Conservation (phyloP, 2,329 filamentous ascomycete genomes). For the Talaromyces islandicus region DNA sequence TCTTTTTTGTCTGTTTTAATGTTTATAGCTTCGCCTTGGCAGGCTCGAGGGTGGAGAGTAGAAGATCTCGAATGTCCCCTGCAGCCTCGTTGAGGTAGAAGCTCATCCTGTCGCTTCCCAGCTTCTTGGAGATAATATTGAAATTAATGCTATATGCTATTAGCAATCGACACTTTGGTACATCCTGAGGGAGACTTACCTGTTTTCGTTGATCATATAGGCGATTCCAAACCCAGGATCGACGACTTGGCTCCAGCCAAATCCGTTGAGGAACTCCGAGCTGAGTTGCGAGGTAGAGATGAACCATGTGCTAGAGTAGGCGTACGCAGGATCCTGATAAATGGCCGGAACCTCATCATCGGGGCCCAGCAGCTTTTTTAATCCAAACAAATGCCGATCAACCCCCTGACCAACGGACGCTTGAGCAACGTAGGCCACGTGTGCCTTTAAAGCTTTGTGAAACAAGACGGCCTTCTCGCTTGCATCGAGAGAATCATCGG, state of each 20-base stretch:
- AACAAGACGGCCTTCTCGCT: slow-evolving; percentile 68
- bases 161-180: background rate
- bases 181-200: slow-evolving; percentile 42
- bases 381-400: slow-evolving; percentile 91
- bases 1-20: no score
- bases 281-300: slow-evolving; percentile 84
- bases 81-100: slow-evolving; percentile 94
- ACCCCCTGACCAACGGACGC: slow-evolving; percentile 90
- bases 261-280: slow-evolving; percentile 97
- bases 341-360: slow-evolving; percentile 76
- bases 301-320: slow-evolving; percentile 83
- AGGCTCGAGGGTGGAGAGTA: slow-evolving; percentile 63
- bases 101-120: slow-evolving; percentile 88
- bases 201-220: slow-evolving; percentile 99
- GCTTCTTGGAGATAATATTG: slow-evolving; percentile 90
- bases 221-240: slow-evolving; percentile 95
- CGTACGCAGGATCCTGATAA: slow-evolving; percentile 79
- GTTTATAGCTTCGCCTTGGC: slow-evolving; percentile 59
- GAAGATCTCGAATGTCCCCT: slow-evolving; percentile 77
- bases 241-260: slow-evolving; percentile 97
- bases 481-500: slow-evolving; percentile 62
- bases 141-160: slow-evolving; percentile 72
- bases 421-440: slow-evolving; percentile 84
- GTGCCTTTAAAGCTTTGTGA: slow-evolving; percentile 71
- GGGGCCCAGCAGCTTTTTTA: slow-evolving; percentile 80